Percentiles rank a stretch among this genome's conserved stretches.
phyloP scores from a whole-genome alignment of 2,329 filamentous ascomycete genomes.

The Fusarium sororula region DNA sequence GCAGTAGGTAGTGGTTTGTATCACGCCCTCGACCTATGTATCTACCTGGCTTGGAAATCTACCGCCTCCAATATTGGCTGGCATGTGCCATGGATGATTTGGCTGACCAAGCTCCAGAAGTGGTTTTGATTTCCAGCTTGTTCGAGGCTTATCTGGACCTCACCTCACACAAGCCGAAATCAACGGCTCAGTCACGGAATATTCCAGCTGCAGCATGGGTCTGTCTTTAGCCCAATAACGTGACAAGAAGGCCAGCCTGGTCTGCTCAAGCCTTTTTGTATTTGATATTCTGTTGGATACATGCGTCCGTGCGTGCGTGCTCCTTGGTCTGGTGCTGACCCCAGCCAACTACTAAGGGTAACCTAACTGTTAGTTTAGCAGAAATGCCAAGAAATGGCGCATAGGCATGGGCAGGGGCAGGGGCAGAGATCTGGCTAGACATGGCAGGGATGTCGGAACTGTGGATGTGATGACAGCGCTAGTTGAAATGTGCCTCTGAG shows the following conservation, averaged over 20 bases:
- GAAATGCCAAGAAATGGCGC: slow-evolving; percentile 40
- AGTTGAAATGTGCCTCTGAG: slow-evolving; percentile 2
- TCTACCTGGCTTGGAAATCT: slow-evolving; percentile 6
- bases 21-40: not conserved
- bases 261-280: not conserved
- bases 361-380: not conserved
- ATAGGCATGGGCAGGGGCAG: slow-evolving; percentile 15
- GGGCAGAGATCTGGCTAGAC: slow-evolving; percentile 35
- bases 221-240: not conserved
- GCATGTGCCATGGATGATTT: slow-evolving; percentile 26
- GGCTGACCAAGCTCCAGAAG: slow-evolving; percentile 17
- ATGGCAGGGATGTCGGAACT: slow-evolving; percentile 34
- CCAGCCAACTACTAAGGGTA: slow-evolving; percentile 9
- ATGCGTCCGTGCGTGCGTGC: not conserved
- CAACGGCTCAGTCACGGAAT: not conserved
- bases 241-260: not conserved
- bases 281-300: slow-evolving; percentile 13
- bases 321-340: slow-evolving; percentile 22
- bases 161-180: not conserved
- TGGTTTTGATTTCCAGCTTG: not conserved
- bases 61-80: slow-evolving; percentile 4
- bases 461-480: slow-evolving; percentile 22
- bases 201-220: not conserved
- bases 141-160: not conserved
- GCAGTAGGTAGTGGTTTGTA: slow-evolving; percentile 14